Evolutionary conservation across 768 basidiomycete species (phyloP).

Genomic region (Lentinula edodes): DNA sequence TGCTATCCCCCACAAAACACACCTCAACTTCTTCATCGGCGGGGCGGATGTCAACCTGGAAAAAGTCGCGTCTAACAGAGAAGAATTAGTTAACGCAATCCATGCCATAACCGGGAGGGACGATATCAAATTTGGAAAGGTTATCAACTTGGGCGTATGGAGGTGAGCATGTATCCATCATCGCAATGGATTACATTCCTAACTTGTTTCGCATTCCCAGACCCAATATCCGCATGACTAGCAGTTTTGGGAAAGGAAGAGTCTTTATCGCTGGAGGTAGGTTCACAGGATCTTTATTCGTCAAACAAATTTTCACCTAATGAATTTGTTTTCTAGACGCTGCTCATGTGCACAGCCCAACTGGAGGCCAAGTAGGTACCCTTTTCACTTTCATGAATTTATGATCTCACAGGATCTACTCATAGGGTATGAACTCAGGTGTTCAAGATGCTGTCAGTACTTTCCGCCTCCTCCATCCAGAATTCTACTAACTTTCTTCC

Average conservation of each 20-base stretch:
- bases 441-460: slow-evolving; percentile 21
- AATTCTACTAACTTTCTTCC: background rate
- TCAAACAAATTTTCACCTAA: background rate
- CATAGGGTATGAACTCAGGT: slow-evolving; percentile 19
- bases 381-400: background rate
- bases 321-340: slow-evolving; percentile 8
- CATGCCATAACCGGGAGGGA: slow-evolving; percentile 13
- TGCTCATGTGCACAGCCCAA: slow-evolving; percentile 18
- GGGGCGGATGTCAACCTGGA: slow-evolving; percentile 19
- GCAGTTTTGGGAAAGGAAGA: slow-evolving; percentile 17
- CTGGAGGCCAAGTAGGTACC: slow-evolving; percentile 18
- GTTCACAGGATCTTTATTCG: background rate
- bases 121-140: slow-evolving; percentile 20
- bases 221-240: slow-evolving; percentile 22
- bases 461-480: background rate
- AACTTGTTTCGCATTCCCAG: slow-evolving; percentile 3
- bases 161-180: slow-evolving; percentile 7
- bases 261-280: slow-evolving; percentile 20
- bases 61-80: slow-evolving; percentile 12
- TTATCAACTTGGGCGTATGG: slow-evolving; percentile 17
- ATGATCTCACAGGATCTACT: background rate
- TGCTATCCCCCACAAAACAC: slow-evolving; percentile 17
- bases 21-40: slow-evolving; percentile 24
- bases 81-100: slow-evolving; percentile 12
- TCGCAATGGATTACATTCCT: background rate